Percentiles rank a stretch among this genome's conserved stretches.
These are phyloP conservation scores for Dictyostelium firmibasis DNA, from an alignment of 78 protist species.

Conservation along the genomic window DNA sequence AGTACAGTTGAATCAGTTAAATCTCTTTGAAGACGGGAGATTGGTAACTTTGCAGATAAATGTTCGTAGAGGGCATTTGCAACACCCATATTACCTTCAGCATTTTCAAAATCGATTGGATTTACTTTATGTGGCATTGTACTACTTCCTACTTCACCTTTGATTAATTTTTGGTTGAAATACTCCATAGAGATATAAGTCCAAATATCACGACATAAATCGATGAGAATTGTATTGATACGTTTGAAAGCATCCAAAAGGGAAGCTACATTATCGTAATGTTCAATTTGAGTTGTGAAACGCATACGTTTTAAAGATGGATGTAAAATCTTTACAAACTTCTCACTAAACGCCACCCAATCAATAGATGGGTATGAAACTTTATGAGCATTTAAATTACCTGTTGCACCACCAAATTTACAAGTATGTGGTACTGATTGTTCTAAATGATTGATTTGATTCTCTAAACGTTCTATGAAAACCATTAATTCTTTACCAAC, in stretches of 20 bases:
- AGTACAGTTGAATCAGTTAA: constrained; percentile 93
- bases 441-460: constrained; percentile 52
- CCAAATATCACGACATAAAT: constrained; percentile 92
- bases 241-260: constrained; percentile 83
- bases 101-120: constrained; percentile 96
- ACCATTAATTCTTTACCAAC: constrained; percentile 93
- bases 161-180: constrained; percentile 86
- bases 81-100: constrained; percentile 96
- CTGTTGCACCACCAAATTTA: constrained; percentile 93
- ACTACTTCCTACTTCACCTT: constrained; percentile 92
- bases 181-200: constrained; percentile 86
- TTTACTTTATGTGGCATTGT: constrained; percentile 97
- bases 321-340: constrained; percentile 21
- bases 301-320: constrained; percentile 81
- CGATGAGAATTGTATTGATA: constrained; percentile 89
- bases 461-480: constrained; percentile 83
- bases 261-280: constrained; percentile 88
- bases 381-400: constrained; percentile 89
- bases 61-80: constrained; percentile 93
- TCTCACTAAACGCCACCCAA: constrained; percentile 85
- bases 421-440: constrained; percentile 36
- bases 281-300: constrained; percentile 94
- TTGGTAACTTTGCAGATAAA: constrained; percentile 88
- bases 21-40: constrained; percentile 93
- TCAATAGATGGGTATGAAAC: constrained; percentile 84